phyloP scores from a whole-genome alignment of 2,329 filamentous ascomycete genomes.

The Dactylellina leptospora region DNA sequence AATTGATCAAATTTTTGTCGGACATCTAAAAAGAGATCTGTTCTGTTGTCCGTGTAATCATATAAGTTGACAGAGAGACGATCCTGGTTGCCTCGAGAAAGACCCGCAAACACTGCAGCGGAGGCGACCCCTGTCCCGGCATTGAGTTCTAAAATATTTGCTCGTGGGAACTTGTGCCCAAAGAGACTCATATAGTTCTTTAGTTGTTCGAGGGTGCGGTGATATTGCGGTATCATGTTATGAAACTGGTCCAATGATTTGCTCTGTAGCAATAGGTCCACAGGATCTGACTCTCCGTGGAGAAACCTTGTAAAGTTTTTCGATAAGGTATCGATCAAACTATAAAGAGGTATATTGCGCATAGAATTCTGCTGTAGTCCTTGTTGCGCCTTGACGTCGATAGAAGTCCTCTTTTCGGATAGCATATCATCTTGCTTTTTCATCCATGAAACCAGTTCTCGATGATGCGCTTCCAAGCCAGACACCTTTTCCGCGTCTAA shows the following conservation, averaged over 20 bases:
- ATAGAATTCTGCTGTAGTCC: background rate
- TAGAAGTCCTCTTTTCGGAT: background rate
- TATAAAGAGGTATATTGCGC: background rate
- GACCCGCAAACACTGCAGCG: slow-evolving; percentile 57
- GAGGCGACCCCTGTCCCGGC: slow-evolving; percentile 61
- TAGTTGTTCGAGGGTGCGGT: slow-evolving; percentile 47
- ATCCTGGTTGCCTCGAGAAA: slow-evolving; percentile 57
- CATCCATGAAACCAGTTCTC: background rate
- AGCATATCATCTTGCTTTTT: background rate
- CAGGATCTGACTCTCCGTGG: background rate
- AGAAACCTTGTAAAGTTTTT: background rate
- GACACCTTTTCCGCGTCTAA: background rate
- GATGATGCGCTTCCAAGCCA: background rate
- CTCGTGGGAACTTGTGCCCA: slow-evolving; percentile 58
- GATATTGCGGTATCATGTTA: background rate
- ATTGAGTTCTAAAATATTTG: slow-evolving; percentile 61
- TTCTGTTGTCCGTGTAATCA: slow-evolving; percentile 63
- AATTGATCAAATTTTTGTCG: slow-evolving; percentile 57
- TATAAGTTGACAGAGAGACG: slow-evolving; percentile 57
- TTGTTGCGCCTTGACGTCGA: background rate
- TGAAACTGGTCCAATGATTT: background rate
- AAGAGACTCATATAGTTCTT: slow-evolving; percentile 56
- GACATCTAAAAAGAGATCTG: slow-evolving; percentile 61
- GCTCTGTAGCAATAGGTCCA: background rate
- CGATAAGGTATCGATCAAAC: background rate